A percentile compares a stretch with the other conserved stretches of the same genome.
These are phyloP conservation scores for Centrapalus pauciflorus DNA, from an alignment of 129 eudicot species.

Conservation along the genomic window DNA sequence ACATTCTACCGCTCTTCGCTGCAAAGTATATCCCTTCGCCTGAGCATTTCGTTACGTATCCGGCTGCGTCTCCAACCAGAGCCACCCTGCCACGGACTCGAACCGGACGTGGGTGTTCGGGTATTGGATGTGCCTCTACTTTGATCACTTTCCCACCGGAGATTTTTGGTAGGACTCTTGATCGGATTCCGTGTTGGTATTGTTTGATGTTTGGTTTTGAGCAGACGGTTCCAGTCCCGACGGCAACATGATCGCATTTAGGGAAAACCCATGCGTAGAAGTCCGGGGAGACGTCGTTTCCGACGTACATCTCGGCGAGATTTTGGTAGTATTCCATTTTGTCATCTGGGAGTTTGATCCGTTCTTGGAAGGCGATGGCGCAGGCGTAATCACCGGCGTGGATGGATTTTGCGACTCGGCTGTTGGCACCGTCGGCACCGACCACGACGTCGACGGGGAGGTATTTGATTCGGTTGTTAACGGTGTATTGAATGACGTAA, in stretches of 20 bases:
- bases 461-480: slow-evolving; percentile 32
- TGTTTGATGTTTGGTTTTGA: slow-evolving; percentile 68
- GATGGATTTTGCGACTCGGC: slow-evolving; percentile 79
- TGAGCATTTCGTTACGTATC: slow-evolving; percentile 89
- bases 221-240: slow-evolving; percentile 87
- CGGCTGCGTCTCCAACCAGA: slow-evolving; percentile 88
- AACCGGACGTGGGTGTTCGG: slow-evolving; percentile 89
- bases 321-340: slow-evolving; percentile 77
- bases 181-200: slow-evolving; percentile 63
- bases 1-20: slow-evolving; percentile 94
- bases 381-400: slow-evolving; percentile 83
- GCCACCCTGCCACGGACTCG: slow-evolving; percentile 76
- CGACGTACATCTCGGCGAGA: slow-evolving; percentile 91
- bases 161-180: slow-evolving; percentile 65
- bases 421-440: slow-evolving; percentile 97
- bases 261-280: slow-evolving; percentile 98
- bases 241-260: slow-evolving; percentile 91
- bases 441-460: slow-evolving; percentile 79
- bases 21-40: slow-evolving; percentile 98
- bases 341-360: slow-evolving; percentile 70
- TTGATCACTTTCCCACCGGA: slow-evolving; percentile 79
- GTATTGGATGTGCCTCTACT: slow-evolving; percentile 94
- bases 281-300: slow-evolving; percentile 92
- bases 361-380: slow-evolving; percentile 89
- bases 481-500: slow-evolving; percentile 58